phyloP scores from a whole-genome alignment of 2,329 filamentous ascomycete species.

The Anisogramma anomala region DNA sequence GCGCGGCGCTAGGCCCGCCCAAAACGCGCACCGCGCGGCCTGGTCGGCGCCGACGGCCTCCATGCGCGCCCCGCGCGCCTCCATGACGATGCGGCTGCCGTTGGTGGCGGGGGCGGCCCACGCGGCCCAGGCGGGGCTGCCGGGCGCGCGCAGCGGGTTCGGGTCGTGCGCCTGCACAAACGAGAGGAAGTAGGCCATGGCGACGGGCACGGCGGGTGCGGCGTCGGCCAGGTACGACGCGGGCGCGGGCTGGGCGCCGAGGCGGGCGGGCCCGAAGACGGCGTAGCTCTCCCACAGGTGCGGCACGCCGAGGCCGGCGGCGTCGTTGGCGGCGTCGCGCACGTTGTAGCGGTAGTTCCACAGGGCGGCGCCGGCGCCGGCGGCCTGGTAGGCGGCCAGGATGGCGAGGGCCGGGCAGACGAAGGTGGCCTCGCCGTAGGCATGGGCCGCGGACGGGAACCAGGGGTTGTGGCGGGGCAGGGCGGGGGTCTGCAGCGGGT shows the following conservation, averaged over 20 bases:
- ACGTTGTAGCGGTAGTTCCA: slow-evolving; percentile 43
- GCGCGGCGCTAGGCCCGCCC: slow-evolving; percentile 26
- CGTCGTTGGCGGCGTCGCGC: slow-evolving; percentile 25
- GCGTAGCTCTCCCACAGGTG: slow-evolving; percentile 38
- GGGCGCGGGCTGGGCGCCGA: slow-evolving; percentile 19
- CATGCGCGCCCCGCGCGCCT: slow-evolving; percentile 29
- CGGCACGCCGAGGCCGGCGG: slow-evolving; percentile 33
- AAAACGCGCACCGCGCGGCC: slow-evolving; percentile 29
- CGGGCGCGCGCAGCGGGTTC: slow-evolving; percentile 24
- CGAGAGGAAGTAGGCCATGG: slow-evolving; percentile 39
- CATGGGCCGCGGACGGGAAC: slow-evolving; percentile 31
- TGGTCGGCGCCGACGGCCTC: slow-evolving; percentile 27
- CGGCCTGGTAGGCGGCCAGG: slow-evolving; percentile 23
- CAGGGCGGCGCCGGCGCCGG: slow-evolving; percentile 11
- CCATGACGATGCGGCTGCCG: slow-evolving; percentile 28
- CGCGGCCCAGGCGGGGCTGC: slow-evolving; percentile 29
- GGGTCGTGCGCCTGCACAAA: slow-evolving; percentile 37
- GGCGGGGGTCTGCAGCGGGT: slow-evolving; percentile 24
- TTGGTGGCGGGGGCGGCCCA: slow-evolving; percentile 25
- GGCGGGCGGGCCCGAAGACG: slow-evolving; percentile 35
- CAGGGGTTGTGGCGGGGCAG: slow-evolving; percentile 30
- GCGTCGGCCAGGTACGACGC: slow-evolving; percentile 34
- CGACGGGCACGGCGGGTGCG: slow-evolving; percentile 31
- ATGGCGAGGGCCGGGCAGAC: slow-evolving; percentile 32
- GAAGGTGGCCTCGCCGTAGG: slow-evolving; percentile 36